Base-by-base conservation (phyloP, 768 basidiomycete genomes). In the Termitomyces heimii region DNA sequence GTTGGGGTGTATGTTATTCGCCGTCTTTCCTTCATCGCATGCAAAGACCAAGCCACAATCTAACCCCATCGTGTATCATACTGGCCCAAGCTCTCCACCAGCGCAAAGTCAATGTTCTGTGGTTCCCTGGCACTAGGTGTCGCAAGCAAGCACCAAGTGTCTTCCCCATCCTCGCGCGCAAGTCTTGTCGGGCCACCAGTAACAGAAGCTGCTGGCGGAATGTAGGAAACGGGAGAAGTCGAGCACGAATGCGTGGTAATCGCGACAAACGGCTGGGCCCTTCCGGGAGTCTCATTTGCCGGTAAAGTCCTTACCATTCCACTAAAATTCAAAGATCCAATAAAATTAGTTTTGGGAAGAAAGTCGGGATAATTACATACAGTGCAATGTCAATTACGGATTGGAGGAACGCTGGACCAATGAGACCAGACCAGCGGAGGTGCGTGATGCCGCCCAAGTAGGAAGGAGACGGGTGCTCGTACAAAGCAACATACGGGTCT, bases 401-500 rank as follows among this genome's bases (percentile, higher is more conserved):
- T 60, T 80, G 80, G 7, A 86, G 74, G 61, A 89, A 88, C 1
- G 40, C 54, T 0, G 78, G 74, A 14, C 74, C 63, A 28, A 90
- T 67, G 32, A 88, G 68, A 1, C 89, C 88, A 24, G 63, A 67
- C 88, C 88, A 91, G 39, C 76, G 72, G 3, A 89, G 59, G 57
- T 82, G 82, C 9, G 75, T 78, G 29, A 85, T 64, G 29, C 73
- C 71, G 3, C 77, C 83, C 18, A 82, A 62, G 24, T 61, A 60
- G 4, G 72, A 75, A 0, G 79, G 75, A 2, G 68, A 55, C 0
- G 86, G 86, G 2, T 77, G 69, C 22, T 81, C 77, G 66, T 89
- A 91, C 10, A 88, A 72, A 1, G 86, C 82, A 10, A 89, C 76
- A 58, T 82, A 90, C 10, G 88, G 83, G 60, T 89, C 84, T 28